Conservation (phyloP, 176 grass and related monocot genomes). For the Carex myosuroides region DNA sequence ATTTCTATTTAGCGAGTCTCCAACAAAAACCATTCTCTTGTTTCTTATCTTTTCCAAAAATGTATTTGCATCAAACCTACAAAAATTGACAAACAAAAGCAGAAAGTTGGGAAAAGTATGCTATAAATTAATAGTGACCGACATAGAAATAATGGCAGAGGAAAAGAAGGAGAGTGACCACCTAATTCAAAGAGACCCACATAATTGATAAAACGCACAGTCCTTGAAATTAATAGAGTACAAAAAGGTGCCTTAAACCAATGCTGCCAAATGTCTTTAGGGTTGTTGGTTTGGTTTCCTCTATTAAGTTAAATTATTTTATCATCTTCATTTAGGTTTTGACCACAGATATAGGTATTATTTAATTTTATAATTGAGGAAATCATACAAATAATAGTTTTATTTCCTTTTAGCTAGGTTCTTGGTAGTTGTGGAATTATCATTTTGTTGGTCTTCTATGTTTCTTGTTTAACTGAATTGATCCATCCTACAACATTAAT, state of each 20-base stretch:
- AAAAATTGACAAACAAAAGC: background rate
- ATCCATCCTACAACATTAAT: background rate
- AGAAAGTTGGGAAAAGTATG: background rate
- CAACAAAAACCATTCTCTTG: slow-evolving; percentile 83
- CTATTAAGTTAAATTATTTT: background rate
- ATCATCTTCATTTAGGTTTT: background rate
- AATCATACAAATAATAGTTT: background rate
- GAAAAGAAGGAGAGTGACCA: background rate
- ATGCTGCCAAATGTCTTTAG: background rate
- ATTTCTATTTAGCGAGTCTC: slow-evolving; percentile 87
- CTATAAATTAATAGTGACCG: background rate
- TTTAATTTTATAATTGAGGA: background rate
- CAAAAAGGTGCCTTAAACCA: background rate
- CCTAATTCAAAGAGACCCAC: background rate
- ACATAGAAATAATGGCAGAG: background rate
- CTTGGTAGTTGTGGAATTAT: background rate
- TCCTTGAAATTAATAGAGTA: background rate
- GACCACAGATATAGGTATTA: background rate
- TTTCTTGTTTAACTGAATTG: background rate
- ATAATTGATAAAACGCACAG: background rate
- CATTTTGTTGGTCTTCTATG: background rate
- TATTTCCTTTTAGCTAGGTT: background rate
- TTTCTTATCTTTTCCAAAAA: slow-evolving; percentile 59
- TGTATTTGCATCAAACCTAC: slow-evolving; percentile 59
- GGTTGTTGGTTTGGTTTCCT: background rate